phyloP scores from a whole-genome alignment of 208 protist species.

The Entamoeba invadens region DNA sequence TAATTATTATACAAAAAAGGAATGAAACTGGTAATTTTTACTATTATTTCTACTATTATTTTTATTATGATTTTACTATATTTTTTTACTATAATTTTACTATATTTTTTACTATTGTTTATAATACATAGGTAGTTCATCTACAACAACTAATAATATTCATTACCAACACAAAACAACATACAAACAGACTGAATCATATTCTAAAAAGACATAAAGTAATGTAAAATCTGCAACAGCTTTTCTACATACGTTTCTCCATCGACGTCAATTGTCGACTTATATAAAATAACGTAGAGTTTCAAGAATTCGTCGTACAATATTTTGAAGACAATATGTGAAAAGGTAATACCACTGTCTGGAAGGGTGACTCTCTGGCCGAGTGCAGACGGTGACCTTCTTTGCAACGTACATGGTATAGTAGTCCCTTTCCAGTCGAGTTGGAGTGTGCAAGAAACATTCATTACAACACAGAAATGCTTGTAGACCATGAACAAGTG shows the following conservation, averaged over 20 bases:
- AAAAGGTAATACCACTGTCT: background rate
- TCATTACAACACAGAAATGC: background rate
- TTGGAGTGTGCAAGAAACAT: background rate
- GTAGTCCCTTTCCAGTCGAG: background rate
- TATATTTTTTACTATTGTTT: no score
- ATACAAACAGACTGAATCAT: no score
- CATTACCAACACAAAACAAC: no score
- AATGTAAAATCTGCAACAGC: background rate
- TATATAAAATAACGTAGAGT: background rate
- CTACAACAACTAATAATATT: no score
- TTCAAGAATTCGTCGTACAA: background rate
- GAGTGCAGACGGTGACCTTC: background rate
- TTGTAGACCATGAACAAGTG: background rate
- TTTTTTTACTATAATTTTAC: no score
- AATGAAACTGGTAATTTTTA: no score
- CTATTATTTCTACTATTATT: no score
- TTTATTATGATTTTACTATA: no score
- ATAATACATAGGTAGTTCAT: no score
- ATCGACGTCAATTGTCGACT: background rate
- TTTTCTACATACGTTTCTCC: background rate
- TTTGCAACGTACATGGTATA: background rate
- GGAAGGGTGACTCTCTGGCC: background rate
- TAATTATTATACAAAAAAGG: no score
- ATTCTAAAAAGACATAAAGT: background rate
- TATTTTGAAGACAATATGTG: background rate